These are phyloP conservation scores for Xylaria sp. DNA, from an alignment of 2,329 filamentous ascomycete genomes.

Conservation along the genomic window DNA sequence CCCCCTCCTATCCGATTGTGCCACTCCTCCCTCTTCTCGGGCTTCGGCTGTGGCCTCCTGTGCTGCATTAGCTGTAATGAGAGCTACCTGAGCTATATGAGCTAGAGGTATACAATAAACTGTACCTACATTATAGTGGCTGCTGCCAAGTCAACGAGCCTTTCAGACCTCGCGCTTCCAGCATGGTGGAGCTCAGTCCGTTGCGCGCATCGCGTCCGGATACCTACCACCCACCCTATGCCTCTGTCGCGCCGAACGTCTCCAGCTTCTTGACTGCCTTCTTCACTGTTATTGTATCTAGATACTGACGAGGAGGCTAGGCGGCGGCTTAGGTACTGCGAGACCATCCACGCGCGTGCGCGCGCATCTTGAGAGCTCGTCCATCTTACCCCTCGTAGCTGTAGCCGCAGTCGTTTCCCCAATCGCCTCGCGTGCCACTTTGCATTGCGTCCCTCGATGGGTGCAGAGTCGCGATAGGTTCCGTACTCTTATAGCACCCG, in stretches of 20 bases:
- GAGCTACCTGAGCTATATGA: neutral
- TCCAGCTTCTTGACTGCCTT: neutral
- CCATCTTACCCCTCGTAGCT: neutral
- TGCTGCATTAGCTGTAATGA: neutral
- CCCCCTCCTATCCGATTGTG: neutral
- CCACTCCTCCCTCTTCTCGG: neutral
- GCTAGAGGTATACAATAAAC: neutral
- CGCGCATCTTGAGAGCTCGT: slow-evolving; percentile 3
- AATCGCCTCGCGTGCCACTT: neutral
- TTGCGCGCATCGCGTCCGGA: slow-evolving; percentile 6
- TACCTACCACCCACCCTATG: neutral
- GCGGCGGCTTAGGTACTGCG: neutral
- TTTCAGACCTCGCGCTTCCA: neutral
- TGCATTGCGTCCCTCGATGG: slow-evolving; percentile 6
- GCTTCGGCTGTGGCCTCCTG: neutral
- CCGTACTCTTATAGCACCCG: neutral
- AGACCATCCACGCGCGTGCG: neutral
- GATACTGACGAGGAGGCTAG: slow-evolving; percentile 12
- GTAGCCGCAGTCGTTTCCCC: neutral
- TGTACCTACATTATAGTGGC: neutral
- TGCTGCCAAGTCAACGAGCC: neutral
- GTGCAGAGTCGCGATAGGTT: neutral
- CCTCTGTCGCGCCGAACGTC: neutral
- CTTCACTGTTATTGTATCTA: neutral
- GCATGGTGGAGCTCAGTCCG: neutral